Evolutionary conservation across 2,329 filamentous ascomycete genomes (phyloP), one percentile per base, ranked within the genome.

Genomic region (Parafenestella ontariensis): DNA sequence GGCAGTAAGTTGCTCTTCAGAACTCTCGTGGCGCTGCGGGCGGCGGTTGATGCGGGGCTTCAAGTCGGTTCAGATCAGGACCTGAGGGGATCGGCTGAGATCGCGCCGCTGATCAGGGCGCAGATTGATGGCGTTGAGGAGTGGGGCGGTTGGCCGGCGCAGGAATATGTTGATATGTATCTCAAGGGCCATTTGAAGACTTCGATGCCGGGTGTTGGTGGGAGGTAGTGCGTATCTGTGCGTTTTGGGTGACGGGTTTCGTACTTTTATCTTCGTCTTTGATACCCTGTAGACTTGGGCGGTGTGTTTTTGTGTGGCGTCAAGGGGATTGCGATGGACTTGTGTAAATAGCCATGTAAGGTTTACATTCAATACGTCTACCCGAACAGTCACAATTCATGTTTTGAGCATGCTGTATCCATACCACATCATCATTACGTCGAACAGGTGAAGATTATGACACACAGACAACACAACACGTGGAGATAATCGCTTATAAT

Each of bases 111-210:
- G 7, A 65, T 73, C 33, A 72, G 58, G 42, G 48, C 53, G 34
- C 65, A 70, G 50, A 65, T 78, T 21, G 74, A 78, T 8, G 55
- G 60, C 13, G 70, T 78, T 4, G 64, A 76, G 31, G 68, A 59
- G 28, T 81, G 78, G 78, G 74, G 71, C 20, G 76, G 76, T 1
- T 82, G 80, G 80, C 76, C 80, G 7, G 66, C 54, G 3, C 73
- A 76, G 36, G 68, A 77, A 15, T 75, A 81, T 47, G 75, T 81
- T 4, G 59, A 70, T 75, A 77, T 69, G 56, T 70, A 69, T 36
- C 44, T 57, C 15, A 59, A 61, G 24, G 59, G 58, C 3, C 48
- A 56, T 21, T 37, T 68, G 36, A 66, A 56, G 52, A 59, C 51
- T 26, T 26, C 42, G n/a, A 46, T 40, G 37, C 57, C 59, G 3